phyloP scores from a whole-genome alignment of 306 rosid genomes.

The Psophocarpus tetragonolobus region DNA sequence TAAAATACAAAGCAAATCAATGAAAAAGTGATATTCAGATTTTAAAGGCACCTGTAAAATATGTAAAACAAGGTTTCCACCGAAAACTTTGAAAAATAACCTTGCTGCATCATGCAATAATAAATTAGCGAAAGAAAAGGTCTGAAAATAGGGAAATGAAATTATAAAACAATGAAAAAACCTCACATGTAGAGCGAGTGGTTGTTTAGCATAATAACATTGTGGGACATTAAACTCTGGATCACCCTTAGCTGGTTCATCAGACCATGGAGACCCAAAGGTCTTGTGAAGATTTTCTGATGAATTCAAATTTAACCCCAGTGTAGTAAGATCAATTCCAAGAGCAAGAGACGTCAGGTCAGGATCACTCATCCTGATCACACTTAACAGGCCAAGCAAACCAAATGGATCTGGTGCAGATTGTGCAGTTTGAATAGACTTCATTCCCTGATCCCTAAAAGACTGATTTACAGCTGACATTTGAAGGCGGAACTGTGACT shows the following conservation, averaged over 20 bases:
- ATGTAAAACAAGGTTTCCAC: slow-evolving; percentile 84
- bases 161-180: slow-evolving; percentile 2
- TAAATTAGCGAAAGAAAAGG: slow-evolving; percentile 27
- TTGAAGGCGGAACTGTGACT: slow-evolving; percentile 87
- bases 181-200: slow-evolving; percentile 77
- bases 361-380: slow-evolving; percentile 90
- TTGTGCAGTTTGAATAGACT: slow-evolving; percentile 76
- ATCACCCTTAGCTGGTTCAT: slow-evolving; percentile 93
- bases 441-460: slow-evolving; percentile 82
- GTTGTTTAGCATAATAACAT: slow-evolving; percentile 82
- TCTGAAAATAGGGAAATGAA: slow-evolving; percentile 6
- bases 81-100: slow-evolving; percentile 71
- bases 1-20: not conserved
- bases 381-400: slow-evolving; percentile 89
- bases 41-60: slow-evolving; percentile 79
- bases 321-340: slow-evolving; percentile 92
- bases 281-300: slow-evolving; percentile 93
- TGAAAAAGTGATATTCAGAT: not conserved
- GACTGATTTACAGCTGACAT: slow-evolving; percentile 83
- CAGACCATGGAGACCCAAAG: slow-evolving; percentile 98
- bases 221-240: slow-evolving; percentile 88
- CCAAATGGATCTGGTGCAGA: slow-evolving; percentile 85
- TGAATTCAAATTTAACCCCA: slow-evolving; percentile 93
- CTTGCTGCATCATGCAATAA: slow-evolving; percentile 60
- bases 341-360: slow-evolving; percentile 93